Percentiles rank a stretch among this genome's conserved stretches.
Evolutionary conservation across 345 rosid genomes (phyloP).

Genomic region (Ceriops decandra): DNA sequence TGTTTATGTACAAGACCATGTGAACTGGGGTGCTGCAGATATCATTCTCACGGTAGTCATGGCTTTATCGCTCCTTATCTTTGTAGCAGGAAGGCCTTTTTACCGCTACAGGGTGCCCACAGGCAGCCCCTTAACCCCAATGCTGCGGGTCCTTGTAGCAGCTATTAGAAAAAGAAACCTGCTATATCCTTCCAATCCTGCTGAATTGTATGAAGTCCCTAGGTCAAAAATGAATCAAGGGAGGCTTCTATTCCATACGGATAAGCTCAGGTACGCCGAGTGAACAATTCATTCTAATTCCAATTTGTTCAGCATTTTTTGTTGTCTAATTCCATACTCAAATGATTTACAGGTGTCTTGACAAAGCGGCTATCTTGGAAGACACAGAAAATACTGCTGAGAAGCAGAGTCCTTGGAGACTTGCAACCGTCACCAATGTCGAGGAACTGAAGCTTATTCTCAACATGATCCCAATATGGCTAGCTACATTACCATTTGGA

Average conservation of each 20-base stretch:
- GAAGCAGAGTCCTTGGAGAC: conserved; percentile 66
- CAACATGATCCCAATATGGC: conserved; percentile 90
- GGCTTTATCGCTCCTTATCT: conserved; percentile 58
- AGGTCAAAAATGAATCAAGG: conserved; percentile 36
- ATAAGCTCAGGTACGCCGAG: conserved; percentile 57
- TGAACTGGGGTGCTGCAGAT: conserved; percentile 80
- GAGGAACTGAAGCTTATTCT: conserved; percentile 85
- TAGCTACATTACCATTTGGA: conserved; percentile 71
- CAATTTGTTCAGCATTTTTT: not conserved
- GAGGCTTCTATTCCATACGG: conserved; percentile 62
- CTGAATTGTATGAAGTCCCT: conserved; percentile 49
- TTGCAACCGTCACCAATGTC: conserved; percentile 69
- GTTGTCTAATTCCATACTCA: not conserved
- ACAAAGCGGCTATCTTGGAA: conserved; percentile 74
- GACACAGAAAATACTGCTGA: conserved; percentile 30
- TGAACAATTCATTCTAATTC: not conserved
- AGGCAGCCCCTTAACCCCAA: conserved; percentile 83
- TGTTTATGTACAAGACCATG: conserved; percentile 74
- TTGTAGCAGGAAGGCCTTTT: conserved; percentile 59
- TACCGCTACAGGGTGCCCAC: conserved; percentile 65
- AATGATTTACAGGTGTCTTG: conserved; percentile 62
- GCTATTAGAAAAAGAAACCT: conserved; percentile 73
- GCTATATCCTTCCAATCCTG: conserved; percentile 49
- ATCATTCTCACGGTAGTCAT: conserved; percentile 56
- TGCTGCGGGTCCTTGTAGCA: conserved; percentile 73